Evolutionary conservation across 208 protist species (phyloP).

Genomic region (Leishmania major): DNA sequence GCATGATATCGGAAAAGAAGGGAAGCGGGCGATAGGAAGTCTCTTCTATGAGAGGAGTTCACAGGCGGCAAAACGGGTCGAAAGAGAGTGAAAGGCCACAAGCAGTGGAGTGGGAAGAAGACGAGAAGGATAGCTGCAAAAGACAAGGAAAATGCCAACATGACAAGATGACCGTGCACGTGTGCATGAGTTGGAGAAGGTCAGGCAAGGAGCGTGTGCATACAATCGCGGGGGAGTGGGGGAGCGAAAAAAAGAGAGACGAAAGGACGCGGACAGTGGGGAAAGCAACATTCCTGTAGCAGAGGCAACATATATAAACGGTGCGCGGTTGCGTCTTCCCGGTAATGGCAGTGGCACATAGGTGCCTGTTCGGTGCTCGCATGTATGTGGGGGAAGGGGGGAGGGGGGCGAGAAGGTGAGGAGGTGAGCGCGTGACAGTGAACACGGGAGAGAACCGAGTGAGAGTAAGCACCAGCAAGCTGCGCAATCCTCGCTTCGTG

Average conservation of each 20-base stretch:
- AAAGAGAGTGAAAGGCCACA: not conserved
- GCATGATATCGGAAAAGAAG: slow-evolving; percentile 2
- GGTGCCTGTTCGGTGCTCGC: not conserved
- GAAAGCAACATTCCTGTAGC: no score
- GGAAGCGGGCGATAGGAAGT: slow-evolving; percentile 1
- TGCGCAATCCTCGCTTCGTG: not conserved
- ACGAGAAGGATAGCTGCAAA: not conserved
- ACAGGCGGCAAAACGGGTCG: not conserved
- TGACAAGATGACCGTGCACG: not conserved
- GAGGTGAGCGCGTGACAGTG: not conserved
- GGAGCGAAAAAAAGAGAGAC: not conserved
- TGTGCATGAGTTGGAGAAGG: not conserved
- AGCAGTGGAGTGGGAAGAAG: not conserved
- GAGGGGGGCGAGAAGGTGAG: not conserved
- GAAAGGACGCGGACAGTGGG: not conserved
- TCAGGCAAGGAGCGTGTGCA: not conserved
- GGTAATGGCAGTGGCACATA: not conserved
- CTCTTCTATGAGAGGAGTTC: not conserved
- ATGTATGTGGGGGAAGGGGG: not conserved
- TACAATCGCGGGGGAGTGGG: not conserved
- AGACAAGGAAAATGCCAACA: slow-evolving; percentile 3
- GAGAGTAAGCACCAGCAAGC: not conserved
- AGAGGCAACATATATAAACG: not conserved
- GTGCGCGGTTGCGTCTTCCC: not conserved
- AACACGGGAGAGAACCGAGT: not conserved